Evolutionary conservation across 371 early-diverging fungal species (phyloP), one percentile per base, ranked within the genome.

Genomic region (Smittium culicis): DNA sequence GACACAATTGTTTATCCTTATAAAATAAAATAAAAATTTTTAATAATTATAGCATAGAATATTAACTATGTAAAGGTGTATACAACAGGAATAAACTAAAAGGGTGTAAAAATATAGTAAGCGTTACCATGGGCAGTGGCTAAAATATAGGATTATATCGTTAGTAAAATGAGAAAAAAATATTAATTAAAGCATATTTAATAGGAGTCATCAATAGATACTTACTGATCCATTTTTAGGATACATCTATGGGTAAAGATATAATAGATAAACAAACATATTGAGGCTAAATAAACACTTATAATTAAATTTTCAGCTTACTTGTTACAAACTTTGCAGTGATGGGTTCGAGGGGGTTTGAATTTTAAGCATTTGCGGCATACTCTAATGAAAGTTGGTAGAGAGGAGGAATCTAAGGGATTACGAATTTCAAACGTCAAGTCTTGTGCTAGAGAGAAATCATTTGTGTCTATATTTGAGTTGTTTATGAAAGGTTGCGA

Each of bases 1-100:
- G 5, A 89, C 83, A 68, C 88, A 88, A 65, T 82, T 83, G 68
- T 86, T 85, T 27, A 88, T 70, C 86, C 85, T n/a, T n/a, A n/a
- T n/a, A n/a, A n/a, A n/a, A n/a, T n/a, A n/a, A n/a, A n/a, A n/a
- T n/a, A n/a, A n/a, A n/a, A n/a, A n/a, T n/a, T n/a, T n/a, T n/a
- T n/a, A n/a, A n/a, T n/a, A n/a, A n/a, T n/a, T n/a, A n/a, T n/a
- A n/a, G n/a, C n/a, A n/a, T n/a, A n/a, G n/a, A n/a, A n/a, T n/a
- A n/a, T n/a, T n/a, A n/a, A n/a, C n/a, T n/a, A n/a, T n/a, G n/a
- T n/a, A n/a, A n/a, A n/a, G n/a, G n/a, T n/a, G n/a, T n/a, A n/a
- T n/a, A n/a, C n/a, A n/a, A n/a, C n/a, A n/a, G n/a, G n/a, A n/a
- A n/a, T n/a, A n/a, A n/a, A n/a, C n/a, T n/a, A n/a, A n/a, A n/a